Conservation (phyloP, 805 yeast genomes). For the Cyberlindnera subsufficiens region DNA sequence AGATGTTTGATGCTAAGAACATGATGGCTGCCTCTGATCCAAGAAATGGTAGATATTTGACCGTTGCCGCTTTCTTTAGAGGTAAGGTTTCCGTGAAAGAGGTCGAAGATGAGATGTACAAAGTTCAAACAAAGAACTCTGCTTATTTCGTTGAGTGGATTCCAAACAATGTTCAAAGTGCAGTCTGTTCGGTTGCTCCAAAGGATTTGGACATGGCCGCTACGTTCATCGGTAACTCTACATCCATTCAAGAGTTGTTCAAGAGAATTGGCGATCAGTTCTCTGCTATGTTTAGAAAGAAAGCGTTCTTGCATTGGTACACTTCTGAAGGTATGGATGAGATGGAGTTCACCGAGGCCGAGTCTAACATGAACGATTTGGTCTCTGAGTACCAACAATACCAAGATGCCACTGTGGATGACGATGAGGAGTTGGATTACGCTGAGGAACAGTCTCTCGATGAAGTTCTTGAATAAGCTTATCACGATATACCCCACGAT, state of each 20-base stretch:
- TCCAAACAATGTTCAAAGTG: slow-evolving; percentile 98
- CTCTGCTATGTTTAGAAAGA: slow-evolving; percentile 96
- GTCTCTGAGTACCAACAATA: slow-evolving; percentile 96
- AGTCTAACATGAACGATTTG: slow-evolving; percentile 95
- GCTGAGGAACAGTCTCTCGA: slow-evolving; percentile 26
- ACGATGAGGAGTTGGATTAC: slow-evolving; percentile 45
- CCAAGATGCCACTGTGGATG: slow-evolving; percentile 86
- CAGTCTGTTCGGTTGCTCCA: slow-evolving; percentile 94
- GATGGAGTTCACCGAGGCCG: slow-evolving; percentile 97
- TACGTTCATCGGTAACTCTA: slow-evolving; percentile 94
- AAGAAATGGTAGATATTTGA: slow-evolving; percentile 95
- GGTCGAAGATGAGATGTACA: slow-evolving; percentile 92
- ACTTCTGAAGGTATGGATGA: slow-evolving; percentile 99
- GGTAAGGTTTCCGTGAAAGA: slow-evolving; percentile 99
- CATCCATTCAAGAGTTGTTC: slow-evolving; percentile 98
- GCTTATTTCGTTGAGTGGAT: slow-evolving; percentile 99
- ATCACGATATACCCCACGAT: not conserved
- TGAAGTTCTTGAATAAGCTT: slow-evolving; percentile 24
- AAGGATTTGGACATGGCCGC: slow-evolving; percentile 87
- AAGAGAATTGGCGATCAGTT: slow-evolving; percentile 93
- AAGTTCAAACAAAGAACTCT: slow-evolving; percentile 88
- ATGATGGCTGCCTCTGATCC: slow-evolving; percentile 99
- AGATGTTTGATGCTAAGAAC: slow-evolving; percentile 97
- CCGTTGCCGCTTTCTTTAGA: slow-evolving; percentile 94
- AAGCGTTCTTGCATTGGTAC: slow-evolving; percentile 99